Evolutionary conservation across 78 protist species (phyloP).

Genomic region (Dictyostelium purpureum): DNA sequence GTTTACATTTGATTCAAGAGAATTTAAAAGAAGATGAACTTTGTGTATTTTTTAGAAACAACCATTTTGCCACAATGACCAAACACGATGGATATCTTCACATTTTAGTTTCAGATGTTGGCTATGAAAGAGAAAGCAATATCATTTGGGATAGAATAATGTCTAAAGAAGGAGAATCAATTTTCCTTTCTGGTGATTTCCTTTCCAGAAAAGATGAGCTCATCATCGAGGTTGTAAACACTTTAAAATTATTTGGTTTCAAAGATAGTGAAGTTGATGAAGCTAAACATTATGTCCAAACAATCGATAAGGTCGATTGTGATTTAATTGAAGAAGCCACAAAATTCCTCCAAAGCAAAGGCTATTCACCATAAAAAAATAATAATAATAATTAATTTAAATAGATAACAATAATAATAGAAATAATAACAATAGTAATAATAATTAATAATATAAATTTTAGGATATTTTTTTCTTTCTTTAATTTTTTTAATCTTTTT

Average conservation of each 20-base stretch:
- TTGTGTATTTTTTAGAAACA: slow-evolving; percentile 85
- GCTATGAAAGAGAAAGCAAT: slow-evolving; percentile 42
- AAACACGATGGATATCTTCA: slow-evolving; percentile 73
- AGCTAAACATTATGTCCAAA: neutral
- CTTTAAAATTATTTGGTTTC: slow-evolving; percentile 39
- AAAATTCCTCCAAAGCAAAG: slow-evolving; percentile 11
- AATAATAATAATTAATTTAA: neutral
- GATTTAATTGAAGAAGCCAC: slow-evolving; percentile 48
- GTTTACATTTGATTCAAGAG: slow-evolving; percentile 31
- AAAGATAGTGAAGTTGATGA: neutral
- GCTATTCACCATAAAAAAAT: neutral
- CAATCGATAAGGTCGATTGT: neutral
- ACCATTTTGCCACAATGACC: slow-evolving; percentile 83
- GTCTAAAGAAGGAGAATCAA: slow-evolving; percentile 42
- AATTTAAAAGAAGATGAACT: slow-evolving; percentile 61
- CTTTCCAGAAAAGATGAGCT: slow-evolving; percentile 26
- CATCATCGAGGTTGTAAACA: neutral
- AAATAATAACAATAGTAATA: neutral
- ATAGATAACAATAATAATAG: neutral
- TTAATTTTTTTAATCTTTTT: too few relatives aligned
- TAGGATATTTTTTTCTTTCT: too few relatives aligned
- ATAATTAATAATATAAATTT: neutral
- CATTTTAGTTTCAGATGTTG: slow-evolving; percentile 68
- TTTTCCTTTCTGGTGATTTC: slow-evolving; percentile 50
- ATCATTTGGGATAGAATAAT: slow-evolving; percentile 66